These are phyloP conservation scores for Talaromyces liani DNA, from an alignment of 495 filamentous ascomycete species.

Conservation along the genomic window DNA sequence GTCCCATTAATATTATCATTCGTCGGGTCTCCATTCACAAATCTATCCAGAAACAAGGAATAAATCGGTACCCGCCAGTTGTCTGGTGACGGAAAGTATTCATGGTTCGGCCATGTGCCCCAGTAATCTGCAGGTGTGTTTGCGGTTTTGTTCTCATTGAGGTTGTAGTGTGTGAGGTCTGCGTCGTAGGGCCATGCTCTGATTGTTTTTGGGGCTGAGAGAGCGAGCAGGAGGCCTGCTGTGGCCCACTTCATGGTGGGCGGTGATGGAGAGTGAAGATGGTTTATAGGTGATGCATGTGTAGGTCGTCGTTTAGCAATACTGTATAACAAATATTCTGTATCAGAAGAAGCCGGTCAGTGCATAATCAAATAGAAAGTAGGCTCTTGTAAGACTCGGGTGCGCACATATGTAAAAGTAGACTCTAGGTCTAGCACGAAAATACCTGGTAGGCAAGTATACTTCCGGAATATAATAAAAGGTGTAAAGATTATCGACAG, in stretches of 20 bases:
- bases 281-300: slow-evolving; percentile 3
- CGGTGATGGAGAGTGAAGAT: neutral
- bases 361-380: neutral
- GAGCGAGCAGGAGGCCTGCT: slow-evolving; percentile 18
- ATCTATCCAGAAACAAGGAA: slow-evolving; percentile 62
- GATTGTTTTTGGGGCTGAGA: slow-evolving; percentile 21
- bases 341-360: neutral
- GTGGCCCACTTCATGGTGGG: slow-evolving; percentile 18
- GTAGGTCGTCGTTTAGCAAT: neutral
- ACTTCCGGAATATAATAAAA: neutral
- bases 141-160: slow-evolving; percentile 57
- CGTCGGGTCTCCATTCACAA: slow-evolving; percentile 62
- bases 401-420: neutral
- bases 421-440: neutral
- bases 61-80: slow-evolving; percentile 72
- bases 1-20: slow-evolving; percentile 69
- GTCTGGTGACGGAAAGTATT: slow-evolving; percentile 42
- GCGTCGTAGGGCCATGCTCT: slow-evolving; percentile 49
- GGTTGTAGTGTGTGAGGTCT: slow-evolving; percentile 45
- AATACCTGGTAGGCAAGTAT: neutral
- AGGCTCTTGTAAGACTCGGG: neutral
- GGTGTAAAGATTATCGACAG: neutral
- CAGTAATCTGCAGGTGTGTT: slow-evolving; percentile 53
- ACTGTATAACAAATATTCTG: neutral
- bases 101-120: slow-evolving; percentile 50